Conservation (phyloP, 495 filamentous ascomycete genomes). For the Annulohypoxylon moriforme region DNA sequence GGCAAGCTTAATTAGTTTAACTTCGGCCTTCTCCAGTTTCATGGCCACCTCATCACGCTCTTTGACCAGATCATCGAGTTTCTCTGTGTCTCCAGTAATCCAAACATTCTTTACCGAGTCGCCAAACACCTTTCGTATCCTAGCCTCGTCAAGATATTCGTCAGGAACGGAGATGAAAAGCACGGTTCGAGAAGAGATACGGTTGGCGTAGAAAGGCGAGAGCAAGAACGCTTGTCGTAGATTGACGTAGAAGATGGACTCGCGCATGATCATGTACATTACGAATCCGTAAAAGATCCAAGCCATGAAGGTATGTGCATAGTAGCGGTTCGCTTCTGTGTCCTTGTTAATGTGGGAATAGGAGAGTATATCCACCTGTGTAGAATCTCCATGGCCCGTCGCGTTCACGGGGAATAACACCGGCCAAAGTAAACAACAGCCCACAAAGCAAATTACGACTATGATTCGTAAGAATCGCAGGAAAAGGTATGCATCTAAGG, state of each 20-base stretch:
- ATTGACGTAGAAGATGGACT: constrained; percentile 95
- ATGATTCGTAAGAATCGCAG: constrained; percentile 84
- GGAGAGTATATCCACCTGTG: constrained; percentile 80
- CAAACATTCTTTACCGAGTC: constrained; percentile 84
- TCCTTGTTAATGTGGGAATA: constrained; percentile 74
- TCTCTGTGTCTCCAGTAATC: constrained; percentile 81
- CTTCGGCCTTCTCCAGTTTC: constrained; percentile 90
- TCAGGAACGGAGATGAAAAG: constrained; percentile 88
- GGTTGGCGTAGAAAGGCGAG: constrained; percentile 85
- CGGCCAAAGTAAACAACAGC: constrained; percentile 84
- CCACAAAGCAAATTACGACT: constrained; percentile 79
- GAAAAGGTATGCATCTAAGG: constrained; percentile 88
- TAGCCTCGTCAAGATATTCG: constrained; percentile 76
- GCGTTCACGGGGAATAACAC: constrained; percentile 87
- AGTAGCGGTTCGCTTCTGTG: constrained; percentile 70
- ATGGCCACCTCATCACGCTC: constrained; percentile 85
- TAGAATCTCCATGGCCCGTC: constrained; percentile 74
- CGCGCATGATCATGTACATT: constrained; percentile 88
- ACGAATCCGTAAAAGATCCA: constrained; percentile 88
- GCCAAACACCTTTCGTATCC: constrained; percentile 82
- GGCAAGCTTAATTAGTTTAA: constrained; percentile 84
- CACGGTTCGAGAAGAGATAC: constrained; percentile 93
- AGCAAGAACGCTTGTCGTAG: constrained; percentile 93
- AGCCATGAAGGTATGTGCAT: constrained; percentile 77
- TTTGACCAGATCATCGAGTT: constrained; percentile 86